Evolutionary conservation across 1,284 basidiomycete genomes (phyloP), one percentile per base, ranked within the genome.

Genomic region (Psilocybe mexicana): DNA sequence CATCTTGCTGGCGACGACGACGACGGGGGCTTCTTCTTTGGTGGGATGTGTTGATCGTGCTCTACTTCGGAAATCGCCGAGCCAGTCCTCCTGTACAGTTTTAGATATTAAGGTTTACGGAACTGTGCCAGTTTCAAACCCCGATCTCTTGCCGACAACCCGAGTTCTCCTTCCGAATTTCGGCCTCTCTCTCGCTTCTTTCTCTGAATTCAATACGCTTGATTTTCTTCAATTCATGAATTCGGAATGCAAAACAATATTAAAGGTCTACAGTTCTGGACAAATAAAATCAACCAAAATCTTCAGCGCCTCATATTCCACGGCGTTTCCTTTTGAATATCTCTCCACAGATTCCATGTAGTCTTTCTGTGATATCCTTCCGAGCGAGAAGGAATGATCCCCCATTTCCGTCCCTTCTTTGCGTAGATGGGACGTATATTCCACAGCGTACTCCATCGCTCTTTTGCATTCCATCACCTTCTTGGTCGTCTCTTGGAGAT

Each of bases 1-100:
- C 92, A 94, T 92, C 74, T 85, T 84, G 78, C 69, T 74, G 75
- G 68, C 73, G 75, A 66, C 67, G 69, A 65, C 67, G 70, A 69
- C 64, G 72, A 63, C 63, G 67, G 63, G 30, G 30, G 5, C 8
- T 33, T 8, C 64, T 66, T 63, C 58, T 43, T 55, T 58, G 46
- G 57, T 60, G 55, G 46, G 60, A 63, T 67, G 63, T 70, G 65
- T 67, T 69, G 64, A 69, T 65, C 43, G 35, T 35, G 25, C 48
- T 38, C 49, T 49, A 43, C 44, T 54, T 66, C 70, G 72, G 69
- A 40, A 64, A 66, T 67, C 60, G 65, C 70, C 71, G 71, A 61
- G 38, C 51, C 52, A 44, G 43, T 57, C 46, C 52, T 56, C 18
- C 70, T 73, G 66, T 73, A 71, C 62, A 73, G 72, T 69, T 70